Conservation (phyloP, 345 rosid genomes). For the Durio zibethinus region DNA sequence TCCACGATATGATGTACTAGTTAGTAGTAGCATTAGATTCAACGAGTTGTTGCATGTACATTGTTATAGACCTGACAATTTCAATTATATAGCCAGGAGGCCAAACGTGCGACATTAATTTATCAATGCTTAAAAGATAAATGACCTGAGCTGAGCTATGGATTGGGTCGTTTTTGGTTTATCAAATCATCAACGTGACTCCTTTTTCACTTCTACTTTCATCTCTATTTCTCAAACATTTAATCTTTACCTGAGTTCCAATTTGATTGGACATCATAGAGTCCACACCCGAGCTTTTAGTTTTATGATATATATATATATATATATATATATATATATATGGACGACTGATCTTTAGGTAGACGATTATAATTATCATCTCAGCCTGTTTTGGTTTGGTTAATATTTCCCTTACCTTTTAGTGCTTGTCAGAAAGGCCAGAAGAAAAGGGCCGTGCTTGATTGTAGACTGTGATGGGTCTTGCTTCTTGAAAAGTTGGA, state of each 20-base stretch:
- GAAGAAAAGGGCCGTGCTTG: not conserved
- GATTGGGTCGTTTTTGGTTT: not conserved
- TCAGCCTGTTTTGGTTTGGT: not conserved
- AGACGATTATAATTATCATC: not conserved
- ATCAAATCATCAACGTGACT: not conserved
- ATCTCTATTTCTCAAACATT: not conserved
- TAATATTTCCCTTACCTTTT: not conserved
- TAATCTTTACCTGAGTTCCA: not conserved
- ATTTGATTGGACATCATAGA: not conserved
- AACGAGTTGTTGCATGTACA: not conserved
- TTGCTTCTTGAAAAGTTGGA: not conserved
- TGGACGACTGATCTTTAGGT: not conserved
- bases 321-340: too few species aligned
- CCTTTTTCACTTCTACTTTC: not conserved
- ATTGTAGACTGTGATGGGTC: not conserved
- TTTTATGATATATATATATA: too few species aligned
- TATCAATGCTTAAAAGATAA: not conserved
- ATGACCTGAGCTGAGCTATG: not conserved
- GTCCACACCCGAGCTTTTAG: too few species aligned
- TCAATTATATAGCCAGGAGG: not conserved
- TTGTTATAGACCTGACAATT: not conserved
- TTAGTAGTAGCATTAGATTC: not conserved
- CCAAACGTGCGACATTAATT: not conserved
- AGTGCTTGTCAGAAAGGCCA: not conserved
- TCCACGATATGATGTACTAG: not conserved